phyloP scores from a whole-genome alignment of 1,284 basidiomycete species.

The Cryptococcus sp. region DNA sequence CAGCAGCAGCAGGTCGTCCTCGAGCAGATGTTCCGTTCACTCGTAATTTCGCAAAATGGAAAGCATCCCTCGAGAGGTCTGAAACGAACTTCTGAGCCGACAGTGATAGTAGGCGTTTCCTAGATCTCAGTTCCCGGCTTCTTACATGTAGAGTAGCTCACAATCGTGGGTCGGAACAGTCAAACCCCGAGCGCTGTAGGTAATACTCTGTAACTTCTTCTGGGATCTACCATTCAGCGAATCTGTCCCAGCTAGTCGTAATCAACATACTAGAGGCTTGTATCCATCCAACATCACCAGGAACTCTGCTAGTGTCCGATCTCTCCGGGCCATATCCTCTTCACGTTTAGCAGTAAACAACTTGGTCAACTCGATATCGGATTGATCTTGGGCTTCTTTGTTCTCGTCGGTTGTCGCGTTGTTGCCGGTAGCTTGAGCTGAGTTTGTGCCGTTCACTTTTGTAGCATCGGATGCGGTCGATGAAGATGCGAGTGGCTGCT shows the following conservation, averaged over 20 bases:
- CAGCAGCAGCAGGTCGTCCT: slow-evolving; percentile 37
- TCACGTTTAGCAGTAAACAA: slow-evolving; percentile 43
- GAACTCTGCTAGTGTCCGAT: slow-evolving; percentile 87
- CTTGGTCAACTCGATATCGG: slow-evolving; percentile 23
- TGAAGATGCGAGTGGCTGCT: background rate
- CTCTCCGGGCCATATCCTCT: slow-evolving; percentile 71
- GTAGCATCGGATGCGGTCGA: background rate
- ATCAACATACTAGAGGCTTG: slow-evolving; percentile 69
- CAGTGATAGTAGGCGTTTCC: slow-evolving; percentile 87
- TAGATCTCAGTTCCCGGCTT: slow-evolving; percentile 39
- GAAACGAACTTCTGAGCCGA: slow-evolving; percentile 98
- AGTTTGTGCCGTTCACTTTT: slow-evolving; percentile 1
- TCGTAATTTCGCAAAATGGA: slow-evolving; percentile 93
- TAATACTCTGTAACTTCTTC: slow-evolving; percentile 99
- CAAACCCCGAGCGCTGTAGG: slow-evolving; percentile 92
- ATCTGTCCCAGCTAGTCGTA: background rate
- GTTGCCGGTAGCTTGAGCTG: background rate
- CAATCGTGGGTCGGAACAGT: slow-evolving; percentile 89
- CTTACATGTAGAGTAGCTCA: slow-evolving; percentile 49
- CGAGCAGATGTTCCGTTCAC: slow-evolving; percentile 53
- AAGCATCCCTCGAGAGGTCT: slow-evolving; percentile 94
- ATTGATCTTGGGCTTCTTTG: background rate
- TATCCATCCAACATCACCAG: slow-evolving; percentile 95
- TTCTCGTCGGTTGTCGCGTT: background rate
- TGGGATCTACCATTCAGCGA: slow-evolving; percentile 64